Conservation (phyloP, 768 basidiomycete genomes). For the Pleurotus pulmonarius region DNA sequence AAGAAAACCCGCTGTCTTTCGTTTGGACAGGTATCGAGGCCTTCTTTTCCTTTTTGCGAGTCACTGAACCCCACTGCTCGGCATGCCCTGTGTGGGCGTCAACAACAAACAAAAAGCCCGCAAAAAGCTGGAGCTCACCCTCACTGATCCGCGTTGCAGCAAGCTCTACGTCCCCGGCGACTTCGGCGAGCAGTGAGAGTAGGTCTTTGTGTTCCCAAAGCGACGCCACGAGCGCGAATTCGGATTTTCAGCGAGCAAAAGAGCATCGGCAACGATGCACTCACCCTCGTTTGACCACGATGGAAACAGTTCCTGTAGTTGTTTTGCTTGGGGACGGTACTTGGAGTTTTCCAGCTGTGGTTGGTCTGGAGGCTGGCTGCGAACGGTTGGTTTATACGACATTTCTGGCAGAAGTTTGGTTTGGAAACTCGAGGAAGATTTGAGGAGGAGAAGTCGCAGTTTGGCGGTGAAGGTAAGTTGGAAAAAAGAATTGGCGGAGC, state of each 20-base stretch:
- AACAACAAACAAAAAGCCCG: neutral
- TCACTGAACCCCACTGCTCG: slow-evolving; percentile 80
- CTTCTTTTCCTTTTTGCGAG: slow-evolving; percentile 89
- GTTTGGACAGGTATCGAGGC: slow-evolving; percentile 30
- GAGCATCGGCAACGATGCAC: slow-evolving; percentile 11
- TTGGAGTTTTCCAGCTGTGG: slow-evolving; percentile 33
- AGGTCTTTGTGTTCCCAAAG: slow-evolving; percentile 45
- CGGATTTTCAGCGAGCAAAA: slow-evolving; percentile 18
- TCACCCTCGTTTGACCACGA: slow-evolving; percentile 67
- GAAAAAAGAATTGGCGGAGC: neutral
- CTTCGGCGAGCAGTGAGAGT: slow-evolving; percentile 62
- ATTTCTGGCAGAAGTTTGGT: slow-evolving; percentile 18
- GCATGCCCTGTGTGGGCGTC: slow-evolving; percentile 60
- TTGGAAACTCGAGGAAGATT: neutral
- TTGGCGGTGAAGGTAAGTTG: neutral
- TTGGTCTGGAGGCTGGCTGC: slow-evolving; percentile 30
- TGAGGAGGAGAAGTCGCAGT: neutral
- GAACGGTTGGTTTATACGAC: slow-evolving; percentile 50
- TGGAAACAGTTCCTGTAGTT: slow-evolving; percentile 72
- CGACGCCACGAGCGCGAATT: neutral
- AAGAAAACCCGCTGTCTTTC: slow-evolving; percentile 39
- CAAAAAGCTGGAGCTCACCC: slow-evolving; percentile 37
- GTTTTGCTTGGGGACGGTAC: slow-evolving; percentile 49
- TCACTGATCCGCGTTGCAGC: slow-evolving; percentile 74
- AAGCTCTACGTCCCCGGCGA: slow-evolving; percentile 61